These are phyloP conservation scores for Laguncularia racemosa DNA, from an alignment of 345 rosid genomes.

Conservation along the genomic window DNA sequence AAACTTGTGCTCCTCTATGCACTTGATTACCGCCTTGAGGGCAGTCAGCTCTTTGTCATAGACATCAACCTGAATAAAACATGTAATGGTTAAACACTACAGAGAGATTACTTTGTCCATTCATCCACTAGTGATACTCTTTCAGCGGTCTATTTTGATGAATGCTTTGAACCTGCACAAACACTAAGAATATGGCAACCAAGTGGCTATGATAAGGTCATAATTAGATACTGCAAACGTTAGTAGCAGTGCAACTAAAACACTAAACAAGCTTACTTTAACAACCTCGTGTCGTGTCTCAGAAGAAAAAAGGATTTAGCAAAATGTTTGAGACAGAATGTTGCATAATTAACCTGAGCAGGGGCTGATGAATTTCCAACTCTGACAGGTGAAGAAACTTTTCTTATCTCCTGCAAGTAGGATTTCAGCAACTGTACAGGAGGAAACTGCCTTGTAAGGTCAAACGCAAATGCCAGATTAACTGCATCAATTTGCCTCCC, in stretches of 20 bases:
- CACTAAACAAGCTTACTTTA: constrained; percentile 24
- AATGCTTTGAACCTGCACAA: too few species aligned
- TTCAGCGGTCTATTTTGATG: too few species aligned
- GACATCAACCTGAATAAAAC: constrained; percentile 25
- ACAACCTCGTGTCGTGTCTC: too few species aligned
- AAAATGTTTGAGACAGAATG: too few species aligned
- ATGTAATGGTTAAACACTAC: neutral
- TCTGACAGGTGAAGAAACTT: constrained; percentile 37
- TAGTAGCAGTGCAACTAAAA: neutral
- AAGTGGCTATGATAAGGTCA: neutral
- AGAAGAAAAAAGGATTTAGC: too few species aligned
- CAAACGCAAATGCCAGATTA: constrained; percentile 42
- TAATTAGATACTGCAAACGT: neutral
- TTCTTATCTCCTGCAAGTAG: constrained; percentile 46
- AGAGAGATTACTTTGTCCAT: too few species aligned
- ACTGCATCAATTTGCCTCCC: constrained; percentile 56
- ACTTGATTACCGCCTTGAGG: constrained; percentile 37
- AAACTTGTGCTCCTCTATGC: constrained; percentile 42
- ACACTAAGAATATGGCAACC: too few species aligned
- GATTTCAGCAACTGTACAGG: constrained; percentile 47
- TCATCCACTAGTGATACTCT: too few species aligned
- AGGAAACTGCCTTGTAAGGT: constrained; percentile 41
- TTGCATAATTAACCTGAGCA: too few species aligned
- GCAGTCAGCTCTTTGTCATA: constrained; percentile 49
- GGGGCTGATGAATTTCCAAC: constrained; percentile 13